Percentiles rank a stretch among this genome's conserved stretches.
Conservation (phyloP, 208 protist genomes). For the Acanthamoeba triangularis region DNA sequence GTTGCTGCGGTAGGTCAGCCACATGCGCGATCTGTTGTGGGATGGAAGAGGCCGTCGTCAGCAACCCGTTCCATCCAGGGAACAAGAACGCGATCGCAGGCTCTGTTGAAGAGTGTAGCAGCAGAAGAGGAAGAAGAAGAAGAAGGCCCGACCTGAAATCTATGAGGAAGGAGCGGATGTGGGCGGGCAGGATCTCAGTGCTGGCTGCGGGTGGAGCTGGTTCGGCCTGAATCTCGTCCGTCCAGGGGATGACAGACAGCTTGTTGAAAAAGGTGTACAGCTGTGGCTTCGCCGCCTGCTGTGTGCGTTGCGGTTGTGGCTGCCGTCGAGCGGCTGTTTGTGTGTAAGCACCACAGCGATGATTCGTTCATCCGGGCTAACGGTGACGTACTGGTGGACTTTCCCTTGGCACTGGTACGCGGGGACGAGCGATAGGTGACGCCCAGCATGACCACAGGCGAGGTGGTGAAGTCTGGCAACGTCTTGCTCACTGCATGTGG, state of each 20-base stretch:
- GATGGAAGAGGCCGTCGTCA: neutral
- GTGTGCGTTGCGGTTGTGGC: neutral
- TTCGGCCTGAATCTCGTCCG: neutral
- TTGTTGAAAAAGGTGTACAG: conserved; percentile 58
- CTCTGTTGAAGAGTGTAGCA: neutral
- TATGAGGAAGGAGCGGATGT: neutral
- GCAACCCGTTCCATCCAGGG: neutral
- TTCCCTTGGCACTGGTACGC: neutral
- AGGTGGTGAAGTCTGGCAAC: conserved; percentile 12
- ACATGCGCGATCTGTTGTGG: neutral
- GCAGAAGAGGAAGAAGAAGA: neutral
- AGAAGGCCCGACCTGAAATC: conserved; percentile 3
- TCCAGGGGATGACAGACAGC: conserved; percentile 48
- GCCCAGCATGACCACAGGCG: conserved; percentile 22
- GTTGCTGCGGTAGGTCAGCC: conserved; percentile 74
- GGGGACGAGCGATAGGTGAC: neutral
- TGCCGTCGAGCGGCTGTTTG: neutral
- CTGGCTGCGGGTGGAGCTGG: neutral
- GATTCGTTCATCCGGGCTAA: neutral
- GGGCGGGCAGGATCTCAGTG: neutral
- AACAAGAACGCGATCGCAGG: neutral
- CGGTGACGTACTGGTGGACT: neutral
- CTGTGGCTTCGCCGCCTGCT: neutral
- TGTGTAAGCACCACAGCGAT: no score
- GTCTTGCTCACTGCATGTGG: conserved; percentile 47